phyloP scores from a whole-genome alignment of 306 rosid genomes.

The Trifolium pratense region DNA sequence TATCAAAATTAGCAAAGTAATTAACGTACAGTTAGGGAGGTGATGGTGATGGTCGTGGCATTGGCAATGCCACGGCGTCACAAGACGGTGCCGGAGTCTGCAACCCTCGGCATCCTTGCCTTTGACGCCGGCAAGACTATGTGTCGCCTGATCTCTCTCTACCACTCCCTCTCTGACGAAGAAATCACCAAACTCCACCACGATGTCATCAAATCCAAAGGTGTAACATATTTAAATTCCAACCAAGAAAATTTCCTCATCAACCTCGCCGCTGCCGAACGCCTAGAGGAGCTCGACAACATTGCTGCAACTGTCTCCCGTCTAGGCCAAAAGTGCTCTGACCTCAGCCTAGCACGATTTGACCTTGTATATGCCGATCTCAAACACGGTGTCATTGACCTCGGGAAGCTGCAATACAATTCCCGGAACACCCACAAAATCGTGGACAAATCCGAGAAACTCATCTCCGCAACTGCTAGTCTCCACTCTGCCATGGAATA shows the following conservation, averaged over 20 bases:
- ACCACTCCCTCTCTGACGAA: conserved; percentile 57
- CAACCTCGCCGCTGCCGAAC: conserved; percentile 62
- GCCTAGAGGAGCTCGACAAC: conserved; percentile 57
- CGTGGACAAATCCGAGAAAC: conserved; percentile 52
- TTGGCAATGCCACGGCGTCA: conserved; percentile 46
- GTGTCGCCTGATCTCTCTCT: conserved; percentile 59
- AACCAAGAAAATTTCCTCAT: conserved; percentile 57
- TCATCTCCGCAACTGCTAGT: conserved; percentile 32
- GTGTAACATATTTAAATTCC: conserved; percentile 57
- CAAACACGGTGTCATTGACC: conserved; percentile 50
- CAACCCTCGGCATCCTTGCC: conserved; percentile 58
- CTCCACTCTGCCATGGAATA: conserved; percentile 52
- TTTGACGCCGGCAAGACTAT: conserved; percentile 64
- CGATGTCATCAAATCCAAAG: conserved; percentile 47
- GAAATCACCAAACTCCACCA: conserved; percentile 46
- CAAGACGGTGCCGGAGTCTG: conserved; percentile 16
- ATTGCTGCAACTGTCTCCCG: conserved; percentile 50
- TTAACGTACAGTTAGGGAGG: background rate
- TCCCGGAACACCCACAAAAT: conserved; percentile 22
- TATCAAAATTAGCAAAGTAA: background rate
- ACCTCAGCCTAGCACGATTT: conserved; percentile 43
- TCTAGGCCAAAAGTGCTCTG: conserved; percentile 53
- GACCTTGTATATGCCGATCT: conserved; percentile 49
- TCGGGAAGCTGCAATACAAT: conserved; percentile 38
- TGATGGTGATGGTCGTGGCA: conserved; percentile 49